Evolutionary conservation across 306 rosid species (phyloP).

Genomic region (Cicer judaicum): DNA sequence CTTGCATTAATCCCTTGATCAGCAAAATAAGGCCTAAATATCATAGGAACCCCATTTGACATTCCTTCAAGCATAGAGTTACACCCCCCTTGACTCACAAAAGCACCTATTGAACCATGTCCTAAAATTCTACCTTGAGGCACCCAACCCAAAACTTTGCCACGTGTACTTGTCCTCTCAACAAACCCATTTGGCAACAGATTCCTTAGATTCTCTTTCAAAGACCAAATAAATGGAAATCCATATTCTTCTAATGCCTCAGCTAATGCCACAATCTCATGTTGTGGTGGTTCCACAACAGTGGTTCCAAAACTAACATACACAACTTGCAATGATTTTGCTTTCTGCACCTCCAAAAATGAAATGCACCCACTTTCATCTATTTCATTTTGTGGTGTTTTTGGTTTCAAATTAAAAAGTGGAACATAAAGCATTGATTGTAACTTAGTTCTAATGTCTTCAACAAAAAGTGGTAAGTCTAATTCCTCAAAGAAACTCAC

Average conservation of each 20-base stretch:
- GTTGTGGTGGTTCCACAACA: background rate
- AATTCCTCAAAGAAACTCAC: constrained; percentile 6
- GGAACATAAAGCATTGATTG: background rate
- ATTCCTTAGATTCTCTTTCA: background rate
- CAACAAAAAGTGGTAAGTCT: background rate
- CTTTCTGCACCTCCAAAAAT: background rate
- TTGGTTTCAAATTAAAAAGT: constrained; percentile 4
- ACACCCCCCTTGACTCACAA: background rate
- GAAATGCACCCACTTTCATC: background rate
- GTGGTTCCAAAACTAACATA: background rate
- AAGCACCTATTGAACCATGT: background rate
- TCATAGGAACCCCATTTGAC: background rate
- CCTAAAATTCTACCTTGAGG: no score
- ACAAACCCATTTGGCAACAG: background rate
- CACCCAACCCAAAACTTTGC: background rate
- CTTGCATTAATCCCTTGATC: constrained; percentile 2
- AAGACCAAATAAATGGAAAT: background rate
- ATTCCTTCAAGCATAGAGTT: no score
- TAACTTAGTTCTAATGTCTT: background rate
- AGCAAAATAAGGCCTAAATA: background rate
- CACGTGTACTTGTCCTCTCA: background rate
- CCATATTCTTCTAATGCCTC: background rate
- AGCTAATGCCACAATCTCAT: background rate
- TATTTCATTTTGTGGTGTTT: background rate
- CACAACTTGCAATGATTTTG: background rate